phyloP scores from a whole-genome alignment of 208 protist species.

The Chromosphaera perkinsii region DNA sequence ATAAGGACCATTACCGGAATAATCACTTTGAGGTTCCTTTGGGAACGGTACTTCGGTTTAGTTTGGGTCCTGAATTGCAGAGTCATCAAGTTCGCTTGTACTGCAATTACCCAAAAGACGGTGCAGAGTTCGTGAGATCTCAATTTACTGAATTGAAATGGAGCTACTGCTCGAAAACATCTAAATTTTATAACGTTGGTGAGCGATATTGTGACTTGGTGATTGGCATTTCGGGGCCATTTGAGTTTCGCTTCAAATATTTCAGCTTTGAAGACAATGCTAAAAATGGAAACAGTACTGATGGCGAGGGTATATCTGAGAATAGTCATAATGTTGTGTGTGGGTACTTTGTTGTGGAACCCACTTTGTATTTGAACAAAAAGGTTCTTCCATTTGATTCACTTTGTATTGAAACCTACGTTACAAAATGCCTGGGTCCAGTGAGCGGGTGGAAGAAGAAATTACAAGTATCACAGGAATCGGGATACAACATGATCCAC shows the following conservation, averaged over 20 bases:
- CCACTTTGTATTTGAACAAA: background rate
- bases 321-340: no score
- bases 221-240: constrained; percentile 5
- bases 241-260: constrained; percentile 1
- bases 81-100: background rate
- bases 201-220: background rate
- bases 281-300: background rate
- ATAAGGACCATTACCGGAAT: no score
- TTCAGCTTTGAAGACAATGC: no score
- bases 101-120: constrained; percentile 13
- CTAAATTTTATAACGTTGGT: background rate
- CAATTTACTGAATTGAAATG: background rate
- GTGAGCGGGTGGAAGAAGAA: constrained; percentile 39
- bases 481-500: constrained; percentile 61
- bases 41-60: background rate
- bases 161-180: background rate
- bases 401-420: constrained; percentile 47
- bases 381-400: constrained; percentile 27
- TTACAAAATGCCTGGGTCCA: constrained; percentile 49
- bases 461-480: constrained; percentile 23
- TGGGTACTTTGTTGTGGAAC: constrained; percentile 6
- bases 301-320: background rate
- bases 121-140: background rate
- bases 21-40: no score
- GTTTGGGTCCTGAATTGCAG: background rate